Percentiles rank a stretch among this genome's conserved stretches.
These are phyloP conservation scores for Pseudevernia furfuracea DNA, from an alignment of 495 filamentous ascomycete species.

Conservation along the genomic window DNA sequence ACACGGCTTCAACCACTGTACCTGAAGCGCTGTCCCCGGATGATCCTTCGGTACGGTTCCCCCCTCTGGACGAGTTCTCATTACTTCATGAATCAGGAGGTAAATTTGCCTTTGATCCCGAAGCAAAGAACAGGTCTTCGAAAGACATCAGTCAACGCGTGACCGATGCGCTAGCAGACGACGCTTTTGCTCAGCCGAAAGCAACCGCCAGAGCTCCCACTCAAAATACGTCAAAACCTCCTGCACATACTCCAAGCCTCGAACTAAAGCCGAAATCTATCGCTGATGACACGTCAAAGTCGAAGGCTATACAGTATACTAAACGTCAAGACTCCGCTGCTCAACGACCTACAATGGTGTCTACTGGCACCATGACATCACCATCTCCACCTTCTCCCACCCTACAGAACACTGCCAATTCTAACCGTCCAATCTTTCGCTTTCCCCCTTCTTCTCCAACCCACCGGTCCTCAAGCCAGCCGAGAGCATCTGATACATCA, in stretches of 20 bases:
- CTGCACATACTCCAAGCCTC: constrained; percentile 19
- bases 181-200: constrained; percentile 61
- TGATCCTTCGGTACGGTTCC: constrained; percentile 78
- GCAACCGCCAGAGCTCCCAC: constrained; percentile 31
- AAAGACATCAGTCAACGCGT: constrained; percentile 64
- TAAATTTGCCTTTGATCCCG: constrained; percentile 79
- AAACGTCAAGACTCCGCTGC: constrained; percentile 47
- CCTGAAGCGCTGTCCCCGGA: constrained; percentile 46
- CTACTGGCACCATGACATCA: constrained; percentile 87
- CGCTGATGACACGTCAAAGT: constrained; percentile 9
- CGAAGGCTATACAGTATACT: constrained; percentile 25
- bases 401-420: constrained; percentile 34
- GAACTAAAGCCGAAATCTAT: constrained; percentile 4
- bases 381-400: constrained; percentile 54
- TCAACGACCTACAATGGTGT: constrained; percentile 67
- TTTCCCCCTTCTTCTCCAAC: constrained; percentile 52
- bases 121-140: constrained; percentile 40
- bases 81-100: constrained; percentile 76
- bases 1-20: constrained; percentile 48
- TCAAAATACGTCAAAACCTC: constrained; percentile 24
- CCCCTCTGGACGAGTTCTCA: constrained; percentile 87
- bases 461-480: constrained; percentile 48
- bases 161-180: constrained; percentile 77
- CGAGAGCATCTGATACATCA: constrained; percentile 32
- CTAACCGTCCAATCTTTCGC: constrained; percentile 50